phyloP scores from a whole-genome alignment of 371 early-diverging fungal species.

The Lichtheimia ornata region DNA sequence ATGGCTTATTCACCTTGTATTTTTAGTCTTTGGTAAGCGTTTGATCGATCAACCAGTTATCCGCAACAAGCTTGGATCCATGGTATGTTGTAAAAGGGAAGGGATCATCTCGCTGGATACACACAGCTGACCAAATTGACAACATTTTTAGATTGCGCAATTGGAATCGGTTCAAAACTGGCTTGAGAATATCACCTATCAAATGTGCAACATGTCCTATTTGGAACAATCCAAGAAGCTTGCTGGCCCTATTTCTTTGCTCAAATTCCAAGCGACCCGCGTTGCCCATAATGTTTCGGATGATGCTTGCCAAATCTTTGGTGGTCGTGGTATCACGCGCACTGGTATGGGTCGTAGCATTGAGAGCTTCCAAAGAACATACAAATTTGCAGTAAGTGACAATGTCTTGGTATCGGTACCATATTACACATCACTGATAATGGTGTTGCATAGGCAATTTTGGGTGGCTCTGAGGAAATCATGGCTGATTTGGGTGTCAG shows the following conservation, averaged over 20 bases:
- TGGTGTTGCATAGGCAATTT: slow-evolving; percentile 62
- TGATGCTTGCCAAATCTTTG: slow-evolving; percentile 72
- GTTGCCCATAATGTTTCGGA: slow-evolving; percentile 60
- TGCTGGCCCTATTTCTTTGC: slow-evolving; percentile 69
- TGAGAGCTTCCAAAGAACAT: slow-evolving; percentile 58
- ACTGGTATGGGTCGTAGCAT: slow-evolving; percentile 65
- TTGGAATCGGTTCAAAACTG: slow-evolving; percentile 63
- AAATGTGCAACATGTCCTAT: slow-evolving; percentile 68
- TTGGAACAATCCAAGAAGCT: slow-evolving; percentile 59
- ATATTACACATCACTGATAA: background rate
- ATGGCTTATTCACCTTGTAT: slow-evolving; percentile 68
- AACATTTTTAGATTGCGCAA: slow-evolving; percentile 43
- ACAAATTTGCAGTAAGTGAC: slow-evolving; percentile 48
- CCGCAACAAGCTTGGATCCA: slow-evolving; percentile 60
- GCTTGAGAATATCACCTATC: slow-evolving; percentile 65
- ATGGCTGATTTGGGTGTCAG: slow-evolving; percentile 54
- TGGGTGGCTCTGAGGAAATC: slow-evolving; percentile 82
- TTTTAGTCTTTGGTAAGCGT: slow-evolving; percentile 79
- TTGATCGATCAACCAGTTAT: slow-evolving; percentile 69
- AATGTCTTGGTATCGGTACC: background rate
- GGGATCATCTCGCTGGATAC: background rate
- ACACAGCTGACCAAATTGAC: slow-evolving; percentile 30
- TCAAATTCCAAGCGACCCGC: slow-evolving; percentile 63
- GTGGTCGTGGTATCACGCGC: slow-evolving; percentile 66
- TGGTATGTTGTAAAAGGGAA: slow-evolving; percentile 44